Conservation (phyloP, 371 early-diverging fungal genomes). For the Thermomucor indicae-seudaticae region DNA sequence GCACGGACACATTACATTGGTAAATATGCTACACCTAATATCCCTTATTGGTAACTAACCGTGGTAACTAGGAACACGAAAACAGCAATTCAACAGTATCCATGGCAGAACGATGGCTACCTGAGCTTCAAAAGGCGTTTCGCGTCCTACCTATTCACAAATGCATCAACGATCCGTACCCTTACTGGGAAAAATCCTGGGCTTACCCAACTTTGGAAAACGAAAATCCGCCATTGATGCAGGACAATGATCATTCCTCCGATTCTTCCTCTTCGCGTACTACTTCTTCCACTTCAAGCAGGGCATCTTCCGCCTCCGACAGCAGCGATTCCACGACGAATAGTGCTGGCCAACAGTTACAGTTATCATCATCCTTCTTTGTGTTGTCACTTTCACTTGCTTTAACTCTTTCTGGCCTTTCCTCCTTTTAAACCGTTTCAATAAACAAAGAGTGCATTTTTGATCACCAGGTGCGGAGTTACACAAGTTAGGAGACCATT, state of each 20-base stretch:
- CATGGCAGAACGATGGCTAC: slow-evolving; percentile 44
- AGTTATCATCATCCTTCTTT: too few species aligned
- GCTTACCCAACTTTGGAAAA: slow-evolving; percentile 30
- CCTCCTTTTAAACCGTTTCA: too few species aligned
- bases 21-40: not conserved
- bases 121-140: slow-evolving; percentile 32
- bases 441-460: too few species aligned
- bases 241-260: not conserved
- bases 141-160: slow-evolving; percentile 46
- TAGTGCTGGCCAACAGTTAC: too few species aligned
- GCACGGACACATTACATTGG: slow-evolving; percentile 41
- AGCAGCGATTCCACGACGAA: not conserved
- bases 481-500: too few species aligned
- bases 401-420: too few species aligned
- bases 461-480: too few species aligned
- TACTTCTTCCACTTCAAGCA: not conserved
- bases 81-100: slow-evolving; percentile 37
- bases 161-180: slow-evolving; percentile 46
- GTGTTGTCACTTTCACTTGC: too few species aligned
- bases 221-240: slow-evolving; percentile 5
- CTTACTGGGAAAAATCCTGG: slow-evolving; percentile 43
- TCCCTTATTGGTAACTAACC: slow-evolving; percentile 8
- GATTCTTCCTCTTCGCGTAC: not conserved
- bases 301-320: not conserved
- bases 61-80: slow-evolving; percentile 36